Evolutionary conservation across 352 stramenopile species (phyloP).

Genomic region (Elongisporangium anandrum): DNA sequence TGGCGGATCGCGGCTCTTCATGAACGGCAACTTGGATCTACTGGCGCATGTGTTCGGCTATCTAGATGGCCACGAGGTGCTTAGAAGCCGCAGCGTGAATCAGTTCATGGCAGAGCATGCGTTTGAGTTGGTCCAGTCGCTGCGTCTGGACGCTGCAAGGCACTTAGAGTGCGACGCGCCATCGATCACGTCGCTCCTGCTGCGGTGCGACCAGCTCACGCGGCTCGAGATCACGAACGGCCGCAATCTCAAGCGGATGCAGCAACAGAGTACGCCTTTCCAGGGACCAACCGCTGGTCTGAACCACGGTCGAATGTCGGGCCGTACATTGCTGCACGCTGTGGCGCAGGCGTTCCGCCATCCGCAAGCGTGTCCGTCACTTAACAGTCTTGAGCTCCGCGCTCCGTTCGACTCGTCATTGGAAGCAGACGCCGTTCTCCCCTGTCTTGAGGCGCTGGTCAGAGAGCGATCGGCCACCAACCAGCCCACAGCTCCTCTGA

Average conservation of each 20-base stretch:
- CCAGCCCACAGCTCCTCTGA: constrained; percentile 7
- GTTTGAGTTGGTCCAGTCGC: constrained; percentile 31
- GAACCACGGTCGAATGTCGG: constrained; percentile 35
- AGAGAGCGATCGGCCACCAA: not conserved
- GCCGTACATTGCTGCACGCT: constrained; percentile 18
- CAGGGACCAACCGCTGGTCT: constrained; percentile 31
- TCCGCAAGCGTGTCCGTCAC: constrained; percentile 28
- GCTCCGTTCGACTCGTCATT: constrained; percentile 61
- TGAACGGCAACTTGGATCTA: constrained; percentile 54
- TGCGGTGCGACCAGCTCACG: constrained; percentile 34
- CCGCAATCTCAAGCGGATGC: constrained; percentile 13
- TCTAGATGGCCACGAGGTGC: constrained; percentile 40
- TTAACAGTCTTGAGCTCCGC: constrained; percentile 34
- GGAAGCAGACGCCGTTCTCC: constrained; percentile 43
- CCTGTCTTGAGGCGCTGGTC: constrained; percentile 28
- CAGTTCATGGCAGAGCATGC: constrained; percentile 46
- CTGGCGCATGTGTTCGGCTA: constrained; percentile 53
- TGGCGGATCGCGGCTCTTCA: constrained; percentile 19
- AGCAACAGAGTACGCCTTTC: constrained; percentile 23
- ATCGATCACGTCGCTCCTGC: constrained; percentile 21
- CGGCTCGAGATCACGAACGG: constrained; percentile 48
- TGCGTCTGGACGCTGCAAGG: constrained; percentile 32
- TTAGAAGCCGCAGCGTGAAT: constrained; percentile 39
- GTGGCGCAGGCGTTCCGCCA: constrained; percentile 25
- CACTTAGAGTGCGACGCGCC: constrained; percentile 11